Conservation (phyloP, 805 yeast species). For the Debaryomyces maramus region DNA sequence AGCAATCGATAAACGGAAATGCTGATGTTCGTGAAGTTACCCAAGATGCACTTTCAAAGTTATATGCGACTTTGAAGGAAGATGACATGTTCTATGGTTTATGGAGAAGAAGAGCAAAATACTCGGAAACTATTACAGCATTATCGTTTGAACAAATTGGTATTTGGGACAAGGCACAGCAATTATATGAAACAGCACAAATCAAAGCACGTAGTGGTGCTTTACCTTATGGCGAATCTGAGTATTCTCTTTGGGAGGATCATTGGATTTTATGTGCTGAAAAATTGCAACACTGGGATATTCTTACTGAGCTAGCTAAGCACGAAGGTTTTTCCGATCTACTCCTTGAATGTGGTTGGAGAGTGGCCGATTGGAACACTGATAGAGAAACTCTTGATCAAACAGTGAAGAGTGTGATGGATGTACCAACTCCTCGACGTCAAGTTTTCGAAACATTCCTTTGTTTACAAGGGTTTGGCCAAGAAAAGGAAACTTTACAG, state of each 20-base stretch:
- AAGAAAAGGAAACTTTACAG: constrained; percentile 80
- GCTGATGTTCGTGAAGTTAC: constrained; percentile 78
- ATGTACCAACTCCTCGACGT: constrained; percentile 96
- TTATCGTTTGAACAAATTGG: constrained; percentile 94
- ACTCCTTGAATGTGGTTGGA: constrained; percentile 97
- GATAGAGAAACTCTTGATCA: constrained; percentile 94
- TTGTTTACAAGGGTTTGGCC: constrained; percentile 90
- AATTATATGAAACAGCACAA: constrained; percentile 93
- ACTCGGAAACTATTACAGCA: constrained; percentile 89
- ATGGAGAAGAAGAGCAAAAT: constrained; percentile 96
- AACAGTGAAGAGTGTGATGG: constrained; percentile 94
- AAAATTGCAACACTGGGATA: constrained; percentile 97
- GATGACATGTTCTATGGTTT: constrained; percentile 97
- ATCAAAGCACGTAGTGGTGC: constrained; percentile 94
- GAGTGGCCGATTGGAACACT: constrained; percentile 97
- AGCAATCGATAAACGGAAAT: constrained; percentile 60
- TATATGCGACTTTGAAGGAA: constrained; percentile 85
- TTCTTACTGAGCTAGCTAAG: constrained; percentile 90
- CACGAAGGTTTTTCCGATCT: constrained; percentile 97
- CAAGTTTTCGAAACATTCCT: constrained; percentile 94
- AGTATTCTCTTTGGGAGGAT: constrained; percentile 96
- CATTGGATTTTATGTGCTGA: constrained; percentile 98
- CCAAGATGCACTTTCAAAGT: constrained; percentile 85
- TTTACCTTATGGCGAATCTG: constrained; percentile 92
- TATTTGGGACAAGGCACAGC: constrained; percentile 90